A percentile compares a stretch with the other conserved stretches of the same genome.
Evolutionary conservation across 2,329 filamentous ascomycete species (phyloP).

Genomic region (Pleurostoma richardsiae): DNA sequence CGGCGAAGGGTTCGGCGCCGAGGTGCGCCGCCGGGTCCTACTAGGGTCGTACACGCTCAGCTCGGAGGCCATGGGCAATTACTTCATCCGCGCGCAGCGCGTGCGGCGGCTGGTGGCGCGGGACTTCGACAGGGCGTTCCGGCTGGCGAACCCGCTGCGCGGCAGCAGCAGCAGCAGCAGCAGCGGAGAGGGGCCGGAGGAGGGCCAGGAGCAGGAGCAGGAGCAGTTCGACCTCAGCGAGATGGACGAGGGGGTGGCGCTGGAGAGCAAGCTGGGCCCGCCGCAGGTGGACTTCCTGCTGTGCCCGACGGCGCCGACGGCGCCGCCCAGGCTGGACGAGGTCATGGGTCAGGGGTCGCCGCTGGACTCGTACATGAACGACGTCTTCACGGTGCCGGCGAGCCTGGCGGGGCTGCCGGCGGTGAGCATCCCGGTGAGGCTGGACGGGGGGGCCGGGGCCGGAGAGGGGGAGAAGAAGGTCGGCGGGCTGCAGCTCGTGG

Average conservation of each 20-base stretch:
- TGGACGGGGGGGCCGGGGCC: slow-evolving; percentile 17
- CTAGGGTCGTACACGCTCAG: slow-evolving; percentile 88
- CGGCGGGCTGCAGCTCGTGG: slow-evolving; percentile 68
- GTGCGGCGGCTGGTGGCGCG: slow-evolving; percentile 76
- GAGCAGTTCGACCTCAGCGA: slow-evolving; percentile 54
- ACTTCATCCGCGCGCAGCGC: slow-evolving; percentile 91
- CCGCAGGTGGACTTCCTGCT: slow-evolving; percentile 78
- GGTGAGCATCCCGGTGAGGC: slow-evolving; percentile 69
- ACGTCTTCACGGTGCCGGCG: slow-evolving; percentile 92
- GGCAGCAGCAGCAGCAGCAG: slow-evolving; percentile 14
- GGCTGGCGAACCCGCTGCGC: slow-evolving; percentile 61
- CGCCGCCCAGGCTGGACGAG: slow-evolving; percentile 41
- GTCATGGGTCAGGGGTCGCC: slow-evolving; percentile 41
- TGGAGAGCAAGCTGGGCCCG: slow-evolving; percentile 53
- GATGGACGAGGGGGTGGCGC: slow-evolving; percentile 45
- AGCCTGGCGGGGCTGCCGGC: slow-evolving; percentile 88
- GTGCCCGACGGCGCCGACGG: slow-evolving; percentile 74
- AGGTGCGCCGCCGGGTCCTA: slow-evolving; percentile 82
- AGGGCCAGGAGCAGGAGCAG: slow-evolving; percentile 11
- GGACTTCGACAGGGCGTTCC: slow-evolving; percentile 82
- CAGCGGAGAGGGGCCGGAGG: slow-evolving; percentile 3
- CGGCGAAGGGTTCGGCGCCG: slow-evolving; percentile 70
- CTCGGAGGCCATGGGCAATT: slow-evolving; percentile 89
- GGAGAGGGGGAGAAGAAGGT: slow-evolving; percentile 22
- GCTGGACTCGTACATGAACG: slow-evolving; percentile 83